phyloP scores from a whole-genome alignment of 495 filamentous ascomycete genomes.

The Penicillium pancosmium region DNA sequence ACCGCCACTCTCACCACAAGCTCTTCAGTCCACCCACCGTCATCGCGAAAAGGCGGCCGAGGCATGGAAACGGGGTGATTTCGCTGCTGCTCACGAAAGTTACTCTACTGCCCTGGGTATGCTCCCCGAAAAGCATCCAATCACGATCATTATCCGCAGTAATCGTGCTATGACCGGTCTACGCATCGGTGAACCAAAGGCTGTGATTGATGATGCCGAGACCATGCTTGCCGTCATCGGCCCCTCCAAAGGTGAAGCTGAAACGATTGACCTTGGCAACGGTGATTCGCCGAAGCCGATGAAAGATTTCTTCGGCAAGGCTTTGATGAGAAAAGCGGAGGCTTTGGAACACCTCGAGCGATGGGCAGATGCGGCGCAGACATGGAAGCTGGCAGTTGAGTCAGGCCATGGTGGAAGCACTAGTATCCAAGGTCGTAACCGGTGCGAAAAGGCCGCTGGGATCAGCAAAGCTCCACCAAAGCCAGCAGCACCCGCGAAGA shows the following conservation, averaged over 20 bases:
- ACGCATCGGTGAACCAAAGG: conserved; percentile 87
- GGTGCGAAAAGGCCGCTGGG: conserved; percentile 83
- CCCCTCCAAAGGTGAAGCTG: conserved; percentile 71
- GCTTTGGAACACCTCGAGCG: conserved; percentile 93
- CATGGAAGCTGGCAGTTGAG: conserved; percentile 84
- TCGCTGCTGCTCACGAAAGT: conserved; percentile 75
- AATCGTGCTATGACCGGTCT: conserved; percentile 89
- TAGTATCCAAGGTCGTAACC: conserved; percentile 81
- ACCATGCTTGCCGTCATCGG: conserved; percentile 80
- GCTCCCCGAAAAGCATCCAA: conserved; percentile 79
- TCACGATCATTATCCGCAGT: conserved; percentile 82
- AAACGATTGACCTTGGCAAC: conserved; percentile 70
- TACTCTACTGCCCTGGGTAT: conserved; percentile 76
- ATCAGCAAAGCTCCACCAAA: conserved; percentile 53
- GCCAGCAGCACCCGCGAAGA: conserved; percentile 38
- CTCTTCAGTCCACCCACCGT: conserved; percentile 71
- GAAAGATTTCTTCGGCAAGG: conserved; percentile 90
- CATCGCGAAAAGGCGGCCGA: conserved; percentile 77
- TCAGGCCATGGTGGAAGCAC: conserved; percentile 78
- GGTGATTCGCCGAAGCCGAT: conserved; percentile 76
- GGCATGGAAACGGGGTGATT: conserved; percentile 94
- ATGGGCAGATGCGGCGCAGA: conserved; percentile 78
- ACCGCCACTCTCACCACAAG: conserved; percentile 66
- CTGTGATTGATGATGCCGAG: conserved; percentile 81
- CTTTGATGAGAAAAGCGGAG: conserved; percentile 91